Evolutionary conservation across 83 land plant genomes (phyloP).

Genomic region (Picea abies): DNA sequence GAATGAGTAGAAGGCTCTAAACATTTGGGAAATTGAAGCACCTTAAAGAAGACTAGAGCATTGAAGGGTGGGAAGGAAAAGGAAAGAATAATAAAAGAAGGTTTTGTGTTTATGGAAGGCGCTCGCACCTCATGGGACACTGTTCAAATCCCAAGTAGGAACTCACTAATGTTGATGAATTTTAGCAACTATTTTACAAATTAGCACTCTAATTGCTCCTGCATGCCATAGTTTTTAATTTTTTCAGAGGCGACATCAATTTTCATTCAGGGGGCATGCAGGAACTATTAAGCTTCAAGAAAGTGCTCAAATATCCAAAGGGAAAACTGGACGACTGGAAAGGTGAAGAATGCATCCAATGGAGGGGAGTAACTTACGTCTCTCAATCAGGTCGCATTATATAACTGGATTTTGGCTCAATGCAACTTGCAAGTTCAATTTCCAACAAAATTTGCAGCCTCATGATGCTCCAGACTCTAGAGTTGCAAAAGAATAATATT

Average conservation of each 20-base stretch:
- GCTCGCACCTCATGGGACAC: background rate
- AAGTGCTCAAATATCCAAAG: conserved; percentile 29
- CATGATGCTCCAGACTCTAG: conserved; percentile 24
- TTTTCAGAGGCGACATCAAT: conserved; percentile 1
- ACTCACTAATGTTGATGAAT: background rate
- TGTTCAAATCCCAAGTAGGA: background rate
- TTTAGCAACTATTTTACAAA: background rate
- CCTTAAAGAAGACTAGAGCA: background rate
- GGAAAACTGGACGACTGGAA: conserved; percentile 31
- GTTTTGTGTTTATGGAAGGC: conserved; percentile 14
- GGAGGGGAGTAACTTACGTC: conserved; percentile 37
- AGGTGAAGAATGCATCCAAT: conserved; percentile 32
- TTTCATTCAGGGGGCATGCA: conserved; percentile 19
- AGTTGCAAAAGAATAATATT: conserved; percentile 31
- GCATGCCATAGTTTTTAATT: no score
- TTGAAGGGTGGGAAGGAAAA: background rate
- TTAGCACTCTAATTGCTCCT: background rate
- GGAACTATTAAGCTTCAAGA: conserved; percentile 33
- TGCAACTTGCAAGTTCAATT: conserved; percentile 39
- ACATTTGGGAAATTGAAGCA: background rate
- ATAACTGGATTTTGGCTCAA: conserved; percentile 24
- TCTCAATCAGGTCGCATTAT: conserved; percentile 41
- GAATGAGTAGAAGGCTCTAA: background rate
- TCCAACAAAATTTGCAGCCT: conserved; percentile 35
- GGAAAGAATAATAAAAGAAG: background rate